These are phyloP conservation scores for Colletotrichum sp. DNA, from an alignment of 2,329 filamentous ascomycete genomes.

Conservation along the genomic window DNA sequence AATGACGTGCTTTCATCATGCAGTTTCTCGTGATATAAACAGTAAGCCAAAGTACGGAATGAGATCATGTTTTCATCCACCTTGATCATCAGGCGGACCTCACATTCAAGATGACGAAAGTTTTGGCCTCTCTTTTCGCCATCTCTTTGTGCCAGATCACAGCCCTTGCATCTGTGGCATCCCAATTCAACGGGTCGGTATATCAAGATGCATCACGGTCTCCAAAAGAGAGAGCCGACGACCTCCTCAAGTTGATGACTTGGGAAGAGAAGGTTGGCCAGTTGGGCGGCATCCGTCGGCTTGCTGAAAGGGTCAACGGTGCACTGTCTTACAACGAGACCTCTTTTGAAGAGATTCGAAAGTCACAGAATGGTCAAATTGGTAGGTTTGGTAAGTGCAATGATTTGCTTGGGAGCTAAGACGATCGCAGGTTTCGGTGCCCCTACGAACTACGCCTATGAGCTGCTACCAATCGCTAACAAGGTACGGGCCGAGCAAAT, in stretches of 20 bases:
- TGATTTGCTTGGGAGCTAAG: background rate
- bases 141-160: background rate
- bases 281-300: conserved; percentile 10
- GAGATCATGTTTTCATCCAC: too few relatives aligned
- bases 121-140: background rate
- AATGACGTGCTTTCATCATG: background rate
- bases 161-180: background rate
- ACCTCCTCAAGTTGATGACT: conserved; percentile 11
- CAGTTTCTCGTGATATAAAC: background rate
- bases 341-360: background rate
- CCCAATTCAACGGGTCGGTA: background rate
- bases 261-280: conserved; percentile 19
- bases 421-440: conserved; percentile 27
- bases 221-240: conserved; percentile 3
- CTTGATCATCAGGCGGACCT: background rate
- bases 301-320: background rate
- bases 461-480: conserved; percentile 30
- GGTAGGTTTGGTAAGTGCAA: background rate
- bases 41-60: too few relatives aligned
- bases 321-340: background rate
- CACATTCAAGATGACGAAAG: background rate
- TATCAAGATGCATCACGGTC: background rate
- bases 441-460: conserved; percentile 31
- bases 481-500: conserved; percentile 25
- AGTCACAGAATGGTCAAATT: conserved; percentile 14